These are phyloP conservation scores for Pulveroboletus sp. DNA, from an alignment of 768 basidiomycete genomes.

Conservation along the genomic window DNA sequence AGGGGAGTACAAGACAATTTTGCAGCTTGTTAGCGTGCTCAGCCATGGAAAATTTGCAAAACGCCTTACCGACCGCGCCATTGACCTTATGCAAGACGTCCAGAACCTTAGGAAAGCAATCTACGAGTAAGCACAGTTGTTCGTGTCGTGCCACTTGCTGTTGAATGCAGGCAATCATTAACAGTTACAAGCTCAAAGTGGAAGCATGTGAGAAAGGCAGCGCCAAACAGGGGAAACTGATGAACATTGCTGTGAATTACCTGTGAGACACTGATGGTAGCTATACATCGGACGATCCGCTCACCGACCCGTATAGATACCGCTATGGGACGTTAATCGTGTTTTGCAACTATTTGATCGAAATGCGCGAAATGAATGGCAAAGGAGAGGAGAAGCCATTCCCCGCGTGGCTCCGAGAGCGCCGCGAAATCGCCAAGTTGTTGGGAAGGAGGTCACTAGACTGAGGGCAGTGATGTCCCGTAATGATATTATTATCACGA, in stretches of 20 bases:
- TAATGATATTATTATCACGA: background rate
- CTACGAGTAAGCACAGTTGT: slow-evolving; percentile 67
- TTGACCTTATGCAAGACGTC: slow-evolving; percentile 93
- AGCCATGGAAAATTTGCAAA: slow-evolving; percentile 93
- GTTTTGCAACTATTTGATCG: slow-evolving; percentile 92
- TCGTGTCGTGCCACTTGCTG: background rate
- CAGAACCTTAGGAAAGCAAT: slow-evolving; percentile 96
- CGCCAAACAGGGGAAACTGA: slow-evolving; percentile 69
- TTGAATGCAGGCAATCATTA: slow-evolving; percentile 8
- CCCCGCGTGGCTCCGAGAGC: slow-evolving; percentile 78
- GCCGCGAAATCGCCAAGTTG: slow-evolving; percentile 78
- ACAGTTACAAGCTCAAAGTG: slow-evolving; percentile 85
- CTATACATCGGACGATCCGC: slow-evolving; percentile 1
- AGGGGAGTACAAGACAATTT: slow-evolving; percentile 97
- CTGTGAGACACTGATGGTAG: slow-evolving; percentile 45
- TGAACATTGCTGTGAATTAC: slow-evolving; percentile 82
- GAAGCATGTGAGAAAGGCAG: slow-evolving; percentile 80
- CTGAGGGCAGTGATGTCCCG: slow-evolving; percentile 27
- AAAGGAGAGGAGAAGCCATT: slow-evolving; percentile 50
- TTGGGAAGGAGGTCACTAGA: slow-evolving; percentile 68
- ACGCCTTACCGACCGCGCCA: slow-evolving; percentile 78
- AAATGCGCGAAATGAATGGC: slow-evolving; percentile 44
- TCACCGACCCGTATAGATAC: slow-evolving; percentile 44
- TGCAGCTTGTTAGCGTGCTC: slow-evolving; percentile 89
- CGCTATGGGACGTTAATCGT: slow-evolving; percentile 91